phyloP scores from a whole-genome alignment of 1,139 yeast species.

The Eremothecium sinecaudum region DNA sequence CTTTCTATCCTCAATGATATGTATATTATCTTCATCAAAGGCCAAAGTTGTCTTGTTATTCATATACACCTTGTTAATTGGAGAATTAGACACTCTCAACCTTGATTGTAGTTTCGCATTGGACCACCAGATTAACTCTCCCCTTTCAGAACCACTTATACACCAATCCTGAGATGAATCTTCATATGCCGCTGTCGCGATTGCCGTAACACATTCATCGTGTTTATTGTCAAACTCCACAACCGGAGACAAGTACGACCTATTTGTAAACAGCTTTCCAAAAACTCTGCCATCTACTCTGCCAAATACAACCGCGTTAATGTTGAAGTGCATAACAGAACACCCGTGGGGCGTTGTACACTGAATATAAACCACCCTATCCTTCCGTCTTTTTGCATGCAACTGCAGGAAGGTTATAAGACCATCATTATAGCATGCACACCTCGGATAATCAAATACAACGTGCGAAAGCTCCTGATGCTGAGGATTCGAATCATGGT shows the following conservation, averaged over 20 bases:
- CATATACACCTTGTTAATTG: slow-evolving; percentile 23
- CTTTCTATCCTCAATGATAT: slow-evolving; percentile 19
- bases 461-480: slow-evolving; percentile 24
- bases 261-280: slow-evolving; percentile 34
- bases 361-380: slow-evolving; percentile 30
- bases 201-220: slow-evolving; percentile 32
- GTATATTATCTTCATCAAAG: slow-evolving; percentile 19
- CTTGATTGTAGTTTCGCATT: slow-evolving; percentile 24
- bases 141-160: slow-evolving; percentile 36
- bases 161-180: slow-evolving; percentile 28
- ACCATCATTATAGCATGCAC: slow-evolving; percentile 33
- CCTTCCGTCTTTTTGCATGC: slow-evolving; percentile 24
- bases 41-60: slow-evolving; percentile 24
- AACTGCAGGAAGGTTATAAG: slow-evolving; percentile 30
- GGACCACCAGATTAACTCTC: slow-evolving; percentile 34
- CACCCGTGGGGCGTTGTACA: slow-evolving; percentile 34
- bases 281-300: slow-evolving; percentile 38
- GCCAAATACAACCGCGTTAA: slow-evolving; percentile 36
- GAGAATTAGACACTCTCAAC: slow-evolving; percentile 17
- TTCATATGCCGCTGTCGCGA: slow-evolving; percentile 21
- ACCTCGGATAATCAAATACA: slow-evolving; percentile 31
- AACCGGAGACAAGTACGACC: slow-evolving; percentile 33
- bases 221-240: slow-evolving; percentile 31
- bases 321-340: slow-evolving; percentile 31
- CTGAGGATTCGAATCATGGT: slow-evolving; percentile 14